phyloP scores from a whole-genome alignment of 129 eudicot species.

The Ambrosia artemisiifolia region DNA sequence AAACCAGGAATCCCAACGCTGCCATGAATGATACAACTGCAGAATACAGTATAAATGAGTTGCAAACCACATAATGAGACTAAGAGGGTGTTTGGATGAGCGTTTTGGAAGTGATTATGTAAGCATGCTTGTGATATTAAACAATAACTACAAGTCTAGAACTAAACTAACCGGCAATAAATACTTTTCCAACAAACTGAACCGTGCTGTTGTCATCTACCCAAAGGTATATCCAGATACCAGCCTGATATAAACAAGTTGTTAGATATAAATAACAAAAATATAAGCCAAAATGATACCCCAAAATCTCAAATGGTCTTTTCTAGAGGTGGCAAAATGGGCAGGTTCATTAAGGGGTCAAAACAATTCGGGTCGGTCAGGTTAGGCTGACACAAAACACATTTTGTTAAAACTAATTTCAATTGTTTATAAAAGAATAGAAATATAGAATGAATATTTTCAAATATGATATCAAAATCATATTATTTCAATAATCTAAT shows the following conservation, averaged over 20 bases:
- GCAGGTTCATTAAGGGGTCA: neutral
- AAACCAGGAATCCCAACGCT: constrained; percentile 76
- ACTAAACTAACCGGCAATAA: constrained; percentile 65
- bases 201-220: constrained; percentile 53
- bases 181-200: constrained; percentile 70
- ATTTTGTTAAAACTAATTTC: neutral
- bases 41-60: neutral
- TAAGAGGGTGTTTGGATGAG: neutral
- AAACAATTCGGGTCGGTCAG: neutral
- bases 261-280: neutral
- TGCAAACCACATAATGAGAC: neutral
- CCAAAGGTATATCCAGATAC: constrained; percentile 77
- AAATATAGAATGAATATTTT: too few relatives aligned
- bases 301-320: neutral
- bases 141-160: neutral
- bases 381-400: neutral
- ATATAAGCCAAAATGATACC: neutral
- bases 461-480: neutral
- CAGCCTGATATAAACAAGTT: constrained; percentile 42
- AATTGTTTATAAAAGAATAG: neutral
- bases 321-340: neutral
- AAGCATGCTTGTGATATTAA: too few relatives aligned
- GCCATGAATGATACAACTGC: constrained; percentile 84
- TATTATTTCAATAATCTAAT: neutral
- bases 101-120: neutral